Evolutionary conservation across 768 basidiomycete species (phyloP).

Genomic region (Hygrophorus russula): DNA sequence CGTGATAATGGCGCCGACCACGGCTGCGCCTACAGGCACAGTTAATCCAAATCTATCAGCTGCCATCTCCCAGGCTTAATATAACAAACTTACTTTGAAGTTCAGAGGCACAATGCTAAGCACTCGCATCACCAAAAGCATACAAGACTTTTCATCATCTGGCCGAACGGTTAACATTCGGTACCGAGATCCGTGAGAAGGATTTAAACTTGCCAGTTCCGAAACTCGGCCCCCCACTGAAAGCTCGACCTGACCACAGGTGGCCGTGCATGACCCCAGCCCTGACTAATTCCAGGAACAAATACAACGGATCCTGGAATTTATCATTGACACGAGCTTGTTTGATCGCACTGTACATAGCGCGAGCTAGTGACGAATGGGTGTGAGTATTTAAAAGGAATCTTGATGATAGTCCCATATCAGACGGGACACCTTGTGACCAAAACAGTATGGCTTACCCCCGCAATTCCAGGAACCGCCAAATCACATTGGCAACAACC

Average conservation of each 20-base stretch:
- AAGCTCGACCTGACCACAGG: slow-evolving; percentile 77
- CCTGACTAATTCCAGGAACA: slow-evolving; percentile 90
- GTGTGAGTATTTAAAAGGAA: slow-evolving; percentile 84
- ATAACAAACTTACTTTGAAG: slow-evolving; percentile 60
- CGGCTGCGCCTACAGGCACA: slow-evolving; percentile 50
- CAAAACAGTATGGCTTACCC: slow-evolving; percentile 48
- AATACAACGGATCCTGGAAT: slow-evolving; percentile 92
- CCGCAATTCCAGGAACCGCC: slow-evolving; percentile 93
- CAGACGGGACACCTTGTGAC: slow-evolving; percentile 6
- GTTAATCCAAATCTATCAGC: not conserved
- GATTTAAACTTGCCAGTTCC: slow-evolving; percentile 55
- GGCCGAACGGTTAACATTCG: slow-evolving; percentile 13
- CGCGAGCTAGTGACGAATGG: slow-evolving; percentile 83
- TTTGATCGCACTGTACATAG: slow-evolving; percentile 77
- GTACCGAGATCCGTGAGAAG: slow-evolving; percentile 20
- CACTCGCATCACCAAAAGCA: slow-evolving; percentile 94
- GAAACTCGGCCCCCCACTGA: slow-evolving; percentile 93
- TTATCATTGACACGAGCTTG: slow-evolving; percentile 86
- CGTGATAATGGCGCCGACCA: slow-evolving; percentile 97
- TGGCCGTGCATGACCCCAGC: slow-evolving; percentile 97
- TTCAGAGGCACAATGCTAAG: slow-evolving; percentile 90
- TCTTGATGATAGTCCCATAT: slow-evolving; percentile 26
- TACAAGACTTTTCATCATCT: slow-evolving; percentile 92
- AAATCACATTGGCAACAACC: slow-evolving; percentile 94
- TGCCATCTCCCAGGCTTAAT: slow-evolving; percentile 5